These are phyloP conservation scores for Chaetomium strumarium DNA, from an alignment of 2,329 filamentous ascomycete species.

Conservation along the genomic window DNA sequence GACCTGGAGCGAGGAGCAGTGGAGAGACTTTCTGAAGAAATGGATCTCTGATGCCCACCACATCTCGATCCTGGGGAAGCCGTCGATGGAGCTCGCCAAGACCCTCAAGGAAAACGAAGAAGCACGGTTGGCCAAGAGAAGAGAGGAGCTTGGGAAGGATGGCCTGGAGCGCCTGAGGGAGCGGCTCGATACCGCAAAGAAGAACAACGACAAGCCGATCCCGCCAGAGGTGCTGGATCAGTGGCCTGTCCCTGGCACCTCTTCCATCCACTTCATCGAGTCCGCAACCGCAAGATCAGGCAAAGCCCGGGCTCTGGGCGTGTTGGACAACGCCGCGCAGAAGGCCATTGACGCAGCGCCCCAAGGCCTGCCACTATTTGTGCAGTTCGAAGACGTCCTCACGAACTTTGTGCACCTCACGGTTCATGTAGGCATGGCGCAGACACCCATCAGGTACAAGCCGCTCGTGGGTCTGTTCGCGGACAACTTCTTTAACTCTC, in stretches of 20 bases:
- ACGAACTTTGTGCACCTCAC: constrained; percentile 88
- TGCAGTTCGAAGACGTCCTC: constrained; percentile 94
- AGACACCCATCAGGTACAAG: constrained; percentile 73
- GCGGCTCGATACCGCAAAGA: constrained; percentile 75
- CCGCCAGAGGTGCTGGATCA: constrained; percentile 73
- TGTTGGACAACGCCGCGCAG: constrained; percentile 64
- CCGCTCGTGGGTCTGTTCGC: constrained; percentile 79
- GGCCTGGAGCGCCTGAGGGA: constrained; percentile 70
- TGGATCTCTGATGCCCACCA: constrained; percentile 85
- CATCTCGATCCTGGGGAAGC: constrained; percentile 81
- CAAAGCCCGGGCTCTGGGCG: constrained; percentile 64
- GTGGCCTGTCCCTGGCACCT: constrained; percentile 76
- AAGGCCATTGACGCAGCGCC: constrained; percentile 65
- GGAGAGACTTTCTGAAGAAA: constrained; percentile 73
- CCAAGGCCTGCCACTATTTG: constrained; percentile 65
- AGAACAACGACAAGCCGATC: constrained; percentile 82
- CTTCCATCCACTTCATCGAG: constrained; percentile 92
- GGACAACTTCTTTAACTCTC: constrained; percentile 92
- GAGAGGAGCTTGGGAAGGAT: constrained; percentile 71
- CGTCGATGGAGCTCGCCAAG: constrained; percentile 71
- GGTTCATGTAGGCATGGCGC: constrained; percentile 71
- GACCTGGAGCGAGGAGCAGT: constrained; percentile 75
- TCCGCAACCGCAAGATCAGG: constrained; percentile 81
- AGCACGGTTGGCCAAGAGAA: constrained; percentile 70
- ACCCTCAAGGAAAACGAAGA: constrained; percentile 79